Conservation (phyloP, 164 flowering plant species). For the Euptelea pleiosperma region DNA sequence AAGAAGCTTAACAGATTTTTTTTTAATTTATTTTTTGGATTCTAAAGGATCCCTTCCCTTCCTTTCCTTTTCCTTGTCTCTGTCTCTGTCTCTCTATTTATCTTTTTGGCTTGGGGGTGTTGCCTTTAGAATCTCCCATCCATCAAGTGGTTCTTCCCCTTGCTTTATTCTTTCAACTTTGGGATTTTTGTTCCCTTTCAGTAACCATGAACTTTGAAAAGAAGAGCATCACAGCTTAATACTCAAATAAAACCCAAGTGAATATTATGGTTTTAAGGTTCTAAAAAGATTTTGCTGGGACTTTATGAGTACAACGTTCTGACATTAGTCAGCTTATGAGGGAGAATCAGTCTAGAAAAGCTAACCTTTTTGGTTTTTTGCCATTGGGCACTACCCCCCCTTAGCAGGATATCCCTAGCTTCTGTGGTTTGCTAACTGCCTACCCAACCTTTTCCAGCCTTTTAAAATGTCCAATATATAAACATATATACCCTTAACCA, state of each 20-base stretch:
- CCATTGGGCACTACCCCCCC: background rate
- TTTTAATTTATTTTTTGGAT: conserved; percentile 2
- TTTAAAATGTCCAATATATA: too few relatives aligned
- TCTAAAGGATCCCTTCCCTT: conserved; percentile 14
- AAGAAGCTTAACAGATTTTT: conserved; percentile 1
- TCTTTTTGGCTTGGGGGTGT: conserved; percentile 9
- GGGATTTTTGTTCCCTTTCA: conserved; percentile 11
- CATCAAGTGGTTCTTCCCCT: conserved; percentile 6
- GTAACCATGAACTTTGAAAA: background rate
- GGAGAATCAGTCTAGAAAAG: conserved; percentile 1
- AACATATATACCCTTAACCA: too few relatives aligned
- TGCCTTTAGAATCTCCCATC: conserved; percentile 13
- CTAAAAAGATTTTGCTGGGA: conserved; percentile 22
- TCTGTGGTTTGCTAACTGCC: background rate
- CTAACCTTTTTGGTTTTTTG: background rate
- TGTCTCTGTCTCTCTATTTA: background rate
- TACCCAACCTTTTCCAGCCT: background rate
- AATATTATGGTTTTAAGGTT: conserved; percentile 12
- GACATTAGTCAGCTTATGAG: conserved; percentile 8
- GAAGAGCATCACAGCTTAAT: background rate
- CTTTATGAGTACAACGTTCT: conserved; percentile 2
- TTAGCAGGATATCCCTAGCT: background rate
- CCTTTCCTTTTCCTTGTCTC: background rate
- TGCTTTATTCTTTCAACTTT: background rate
- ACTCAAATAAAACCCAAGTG: background rate